Base-by-base conservation (phyloP, 805 yeast species). In the Debaryomyces hansenii region DNA sequence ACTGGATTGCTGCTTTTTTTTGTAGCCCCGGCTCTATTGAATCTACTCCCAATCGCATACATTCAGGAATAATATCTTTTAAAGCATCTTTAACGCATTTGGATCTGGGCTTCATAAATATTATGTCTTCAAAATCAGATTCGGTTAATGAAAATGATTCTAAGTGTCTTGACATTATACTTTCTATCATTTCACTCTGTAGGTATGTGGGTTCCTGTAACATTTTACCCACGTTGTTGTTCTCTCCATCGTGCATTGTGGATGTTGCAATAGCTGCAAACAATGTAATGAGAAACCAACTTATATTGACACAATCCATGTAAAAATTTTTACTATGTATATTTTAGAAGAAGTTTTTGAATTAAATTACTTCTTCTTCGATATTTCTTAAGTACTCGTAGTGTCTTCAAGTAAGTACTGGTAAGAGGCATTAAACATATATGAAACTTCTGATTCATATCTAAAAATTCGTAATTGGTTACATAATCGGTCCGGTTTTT, bases 41-140 rank as follows among this genome's bases (percentile, higher is more conserved):
- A 27, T 78, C 81, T 1, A 72, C 54, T 0, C 80, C 80, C 7
- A 58, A 46, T 18, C 59, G 57, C 18, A 68, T 47, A 46, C 85
- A 81, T 27, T 58, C 51, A 0, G 72, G 67, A 6, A 80, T 48
- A 18, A 79, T 64, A 0, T 64, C 62, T 2, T 53, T 38, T 3
- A 80, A 48, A 1, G 84, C 78, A 11, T 63, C 52, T 35, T 67
- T 68, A 0, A 70, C 64, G 59, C 82, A 78, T 29, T 38, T 37
- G 3, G 56, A 52, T 15, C 44, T 41, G 10, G 21, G 31, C 33
- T 31, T 50, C 16, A 38, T 38, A 15, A 33, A 16, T 1, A 42
- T 27, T 14, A 48, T 31, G 15, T 24, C 38, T 11, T 41, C 45
- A 18, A 48, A 29, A 14, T 43, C 46, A 3, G 24, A 10, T 20